Base-by-base conservation (phyloP, 2,329 filamentous ascomycete genomes). In the Boeremia exigua region DNA sequence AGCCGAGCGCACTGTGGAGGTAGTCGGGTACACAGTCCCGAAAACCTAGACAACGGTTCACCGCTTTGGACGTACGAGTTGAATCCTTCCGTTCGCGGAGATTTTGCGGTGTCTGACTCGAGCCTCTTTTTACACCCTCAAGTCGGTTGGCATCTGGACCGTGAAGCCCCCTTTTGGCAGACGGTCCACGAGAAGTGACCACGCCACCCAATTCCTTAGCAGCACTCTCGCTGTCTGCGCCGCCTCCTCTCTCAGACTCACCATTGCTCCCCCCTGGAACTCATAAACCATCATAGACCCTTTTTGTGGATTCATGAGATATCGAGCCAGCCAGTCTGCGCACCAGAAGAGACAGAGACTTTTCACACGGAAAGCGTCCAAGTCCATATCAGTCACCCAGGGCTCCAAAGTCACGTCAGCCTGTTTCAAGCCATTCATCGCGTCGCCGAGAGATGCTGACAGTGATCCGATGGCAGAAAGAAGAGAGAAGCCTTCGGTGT, bases 201-300 rank as follows among this genome's bases (percentile, higher is more conserved):
- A 63, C n/a, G 53, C 54, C 17, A 59, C 46, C 52, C 59, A 67
- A 17, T 64, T 60, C 29, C 56, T 55, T 45, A 60, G 25, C 17
- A 63, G 29, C 46, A 48, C 23, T 19, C 11, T 25, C 14, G 50
- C 55, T 29, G 25, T 39, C 19, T 23, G 33, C 30, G 8, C 10
- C 19, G 37, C 14, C 27, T 38, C 33, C 30, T 23, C 28, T 44
- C 46, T 32, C 3, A 42, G 15, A 7, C 14, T 19, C 5, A 2
- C 6, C 8, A 49, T 28, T 8, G 28, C 17, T 6, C 17, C 9
- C 25, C 15, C 19, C 36, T 6, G 28, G 0, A 50, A n/a, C 25
- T 17, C 34, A 8, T 14, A 14, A 10, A 47, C 17, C 56, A 59
- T 59, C 36, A 40, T 51, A 2, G 44, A 27, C 3, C 58, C 54